These are phyloP conservation scores for Rhinocladiella mackenziei DNA, from an alignment of 2,329 filamentous ascomycete genomes.

Conservation along the genomic window DNA sequence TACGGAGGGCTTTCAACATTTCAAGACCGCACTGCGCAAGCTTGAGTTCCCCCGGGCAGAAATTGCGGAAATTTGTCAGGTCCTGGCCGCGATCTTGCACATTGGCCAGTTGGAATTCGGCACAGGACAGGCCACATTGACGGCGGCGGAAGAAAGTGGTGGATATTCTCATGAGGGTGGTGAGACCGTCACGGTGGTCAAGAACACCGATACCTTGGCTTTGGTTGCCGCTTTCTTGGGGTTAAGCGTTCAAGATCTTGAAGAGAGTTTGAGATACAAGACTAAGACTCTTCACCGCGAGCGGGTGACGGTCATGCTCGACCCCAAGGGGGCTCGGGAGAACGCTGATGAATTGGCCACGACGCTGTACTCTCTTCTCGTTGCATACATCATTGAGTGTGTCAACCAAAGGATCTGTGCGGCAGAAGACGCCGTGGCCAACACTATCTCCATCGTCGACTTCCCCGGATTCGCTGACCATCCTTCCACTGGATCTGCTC, in stretches of 20 bases:
- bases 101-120: constrained; percentile 95
- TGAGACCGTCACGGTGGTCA: constrained; percentile 78
- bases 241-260: constrained; percentile 72
- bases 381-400: constrained; percentile 87
- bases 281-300: constrained; percentile 95
- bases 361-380: constrained; percentile 87
- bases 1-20: constrained; percentile 89
- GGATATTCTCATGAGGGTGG: constrained; percentile 94
- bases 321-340: constrained; percentile 79
- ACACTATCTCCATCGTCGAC: constrained; percentile 92
- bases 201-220: constrained; percentile 83
- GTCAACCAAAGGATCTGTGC: constrained; percentile 89
- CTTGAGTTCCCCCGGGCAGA: constrained; percentile 89
- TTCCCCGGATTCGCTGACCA: constrained; percentile 93
- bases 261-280: constrained; percentile 87
- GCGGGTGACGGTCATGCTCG: constrained; percentile 97
- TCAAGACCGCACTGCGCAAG: constrained; percentile 92
- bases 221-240: constrained; percentile 94
- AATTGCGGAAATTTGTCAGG: constrained; percentile 94
- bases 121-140: constrained; percentile 72
- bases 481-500: constrained; percentile 72
- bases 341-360: constrained; percentile 93
- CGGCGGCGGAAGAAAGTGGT: constrained; percentile 82
- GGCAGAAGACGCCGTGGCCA: constrained; percentile 78
- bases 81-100: constrained; percentile 90